Evolutionary conservation across 1,284 basidiomycete genomes (phyloP).

Genomic region (Ustilago sp.): DNA sequence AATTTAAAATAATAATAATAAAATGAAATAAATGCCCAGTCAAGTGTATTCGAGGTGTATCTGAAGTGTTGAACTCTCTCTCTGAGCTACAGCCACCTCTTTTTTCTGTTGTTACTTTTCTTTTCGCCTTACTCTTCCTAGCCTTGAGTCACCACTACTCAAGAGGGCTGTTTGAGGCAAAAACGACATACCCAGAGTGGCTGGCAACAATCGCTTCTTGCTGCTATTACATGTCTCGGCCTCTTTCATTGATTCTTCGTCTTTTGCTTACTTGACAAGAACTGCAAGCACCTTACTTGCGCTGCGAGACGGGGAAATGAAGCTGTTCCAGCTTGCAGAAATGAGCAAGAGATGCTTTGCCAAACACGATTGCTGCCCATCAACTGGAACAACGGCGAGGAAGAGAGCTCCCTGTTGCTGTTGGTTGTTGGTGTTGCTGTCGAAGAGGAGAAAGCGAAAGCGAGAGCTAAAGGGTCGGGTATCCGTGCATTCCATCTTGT

Average conservation of each 20-base stretch:
- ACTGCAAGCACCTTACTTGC: neutral
- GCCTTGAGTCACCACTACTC: neutral
- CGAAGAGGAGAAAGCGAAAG: neutral
- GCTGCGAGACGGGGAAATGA: neutral
- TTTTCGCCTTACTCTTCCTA: neutral
- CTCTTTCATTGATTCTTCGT: neutral
- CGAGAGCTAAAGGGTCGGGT: constrained; percentile 4
- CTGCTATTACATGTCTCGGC: constrained; percentile 6
- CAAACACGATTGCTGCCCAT: neutral
- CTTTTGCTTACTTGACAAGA: neutral
- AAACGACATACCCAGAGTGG: neutral
- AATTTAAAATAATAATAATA: neutral
- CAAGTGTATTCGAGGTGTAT: neutral
- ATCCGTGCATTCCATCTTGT: constrained; percentile 19
- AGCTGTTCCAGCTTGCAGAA: neutral
- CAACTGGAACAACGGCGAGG: neutral
- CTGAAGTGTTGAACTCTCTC: constrained; percentile 3
- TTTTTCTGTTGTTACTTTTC: constrained; percentile 1
- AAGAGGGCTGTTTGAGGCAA: neutral
- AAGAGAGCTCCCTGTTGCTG: neutral
- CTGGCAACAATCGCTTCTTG: neutral
- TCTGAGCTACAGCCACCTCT: constrained; percentile 10
- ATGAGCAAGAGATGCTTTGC: neutral
- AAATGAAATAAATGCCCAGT: neutral
- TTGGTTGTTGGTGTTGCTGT: neutral